Evolutionary conservation across 495 filamentous ascomycete species (phyloP).

Genomic region (Neurospora terricola): DNA sequence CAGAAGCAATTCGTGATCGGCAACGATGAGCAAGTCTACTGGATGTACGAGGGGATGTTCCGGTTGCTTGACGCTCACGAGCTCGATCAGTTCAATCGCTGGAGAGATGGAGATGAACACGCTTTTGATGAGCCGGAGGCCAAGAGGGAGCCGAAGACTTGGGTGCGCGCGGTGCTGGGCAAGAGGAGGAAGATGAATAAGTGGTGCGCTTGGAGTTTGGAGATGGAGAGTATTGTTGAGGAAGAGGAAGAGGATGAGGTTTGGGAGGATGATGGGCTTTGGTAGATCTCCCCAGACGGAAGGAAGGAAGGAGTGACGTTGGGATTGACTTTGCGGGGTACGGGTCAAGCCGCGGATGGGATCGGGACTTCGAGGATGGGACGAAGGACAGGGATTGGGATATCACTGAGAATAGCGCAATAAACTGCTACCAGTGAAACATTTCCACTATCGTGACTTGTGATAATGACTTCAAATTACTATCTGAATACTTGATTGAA

Average conservation of each 20-base stretch:
- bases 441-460: not conserved
- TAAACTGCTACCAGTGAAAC: not conserved
- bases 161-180: not conserved
- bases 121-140: not conserved
- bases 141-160: not conserved
- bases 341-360: not conserved
- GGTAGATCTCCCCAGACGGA: not conserved
- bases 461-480: not conserved
- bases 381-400: not conserved
- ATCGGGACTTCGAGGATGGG: not conserved
- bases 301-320: not conserved
- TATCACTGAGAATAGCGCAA: not conserved
- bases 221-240: not conserved
- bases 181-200: not conserved
- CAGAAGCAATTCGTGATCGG: not conserved
- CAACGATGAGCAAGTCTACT: not conserved
- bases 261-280: not conserved
- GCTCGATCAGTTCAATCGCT: not conserved
- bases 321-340: not conserved
- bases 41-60: not conserved
- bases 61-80: not conserved
- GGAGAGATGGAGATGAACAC: not conserved
- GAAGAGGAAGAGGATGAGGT: not conserved
- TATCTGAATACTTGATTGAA: not conserved
- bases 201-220: not conserved